Percentiles rank a stretch among this genome's conserved stretches.
Evolutionary conservation across 2,329 filamentous ascomycete species (phyloP).

Genomic region (Aureobasidium sp.): DNA sequence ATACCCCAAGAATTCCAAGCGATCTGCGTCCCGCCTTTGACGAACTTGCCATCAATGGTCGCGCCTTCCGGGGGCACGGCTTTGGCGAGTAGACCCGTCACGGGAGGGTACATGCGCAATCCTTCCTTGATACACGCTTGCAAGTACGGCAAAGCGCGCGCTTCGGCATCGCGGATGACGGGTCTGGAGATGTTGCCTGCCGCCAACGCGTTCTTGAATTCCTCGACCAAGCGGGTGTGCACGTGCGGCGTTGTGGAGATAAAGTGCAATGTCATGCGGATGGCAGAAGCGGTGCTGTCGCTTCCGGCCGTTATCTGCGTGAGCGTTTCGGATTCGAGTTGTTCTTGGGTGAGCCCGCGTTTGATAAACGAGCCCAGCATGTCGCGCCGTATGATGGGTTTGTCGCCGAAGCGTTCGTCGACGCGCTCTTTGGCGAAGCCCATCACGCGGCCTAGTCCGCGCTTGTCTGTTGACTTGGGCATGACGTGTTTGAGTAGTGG

Average conservation of each 20-base stretch:
- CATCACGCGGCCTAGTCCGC: slow-evolving; percentile 33
- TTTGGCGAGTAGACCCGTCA: slow-evolving; percentile 35
- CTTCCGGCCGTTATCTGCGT: slow-evolving; percentile 49
- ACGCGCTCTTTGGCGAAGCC: slow-evolving; percentile 42
- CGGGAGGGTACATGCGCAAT: slow-evolving; percentile 39
- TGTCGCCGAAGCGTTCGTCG: slow-evolving; percentile 39
- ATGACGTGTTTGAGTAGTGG: slow-evolving; percentile 37
- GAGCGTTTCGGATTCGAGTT: slow-evolving; percentile 40
- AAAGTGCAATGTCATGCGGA: slow-evolving; percentile 48
- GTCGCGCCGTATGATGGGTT: slow-evolving; percentile 40
- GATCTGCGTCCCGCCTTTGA: slow-evolving; percentile 32
- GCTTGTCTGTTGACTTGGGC: slow-evolving; percentile 43
- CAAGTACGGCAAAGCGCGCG: slow-evolving; percentile 38
- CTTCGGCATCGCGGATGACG: slow-evolving; percentile 44
- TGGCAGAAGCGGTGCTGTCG: slow-evolving; percentile 51
- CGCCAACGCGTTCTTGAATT: slow-evolving; percentile 39
- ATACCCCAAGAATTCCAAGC: slow-evolving; percentile 35
- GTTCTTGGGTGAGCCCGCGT: slow-evolving; percentile 36
- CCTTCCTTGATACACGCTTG: slow-evolving; percentile 43
- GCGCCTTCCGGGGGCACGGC: slow-evolving; percentile 30
- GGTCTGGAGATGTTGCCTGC: slow-evolving; percentile 35
- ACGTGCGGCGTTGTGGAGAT: slow-evolving; percentile 46
- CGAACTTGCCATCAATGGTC: slow-evolving; percentile 31
- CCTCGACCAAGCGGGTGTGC: slow-evolving; percentile 39
- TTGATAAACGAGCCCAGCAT: slow-evolving; percentile 50